These are phyloP conservation scores for Pinus albicaulis DNA, from an alignment of 75 land plant genomes.

Conservation along the genomic window DNA sequence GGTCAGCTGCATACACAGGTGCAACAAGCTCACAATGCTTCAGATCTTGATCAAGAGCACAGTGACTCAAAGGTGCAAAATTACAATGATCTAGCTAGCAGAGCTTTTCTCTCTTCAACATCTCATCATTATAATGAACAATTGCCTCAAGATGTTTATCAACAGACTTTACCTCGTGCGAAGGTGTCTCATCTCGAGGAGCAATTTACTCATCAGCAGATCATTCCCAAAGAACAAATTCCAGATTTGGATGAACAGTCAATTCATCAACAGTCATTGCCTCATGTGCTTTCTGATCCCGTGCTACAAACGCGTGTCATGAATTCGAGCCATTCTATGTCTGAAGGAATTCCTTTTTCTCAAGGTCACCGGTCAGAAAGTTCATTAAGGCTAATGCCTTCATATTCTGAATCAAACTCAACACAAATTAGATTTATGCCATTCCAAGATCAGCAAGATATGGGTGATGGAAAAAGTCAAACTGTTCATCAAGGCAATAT, in stretches of 20 bases:
- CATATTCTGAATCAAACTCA: conserved; percentile 11
- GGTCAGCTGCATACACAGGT: not conserved
- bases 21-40: not conserved
- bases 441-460: conserved; percentile 22
- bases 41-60: not conserved
- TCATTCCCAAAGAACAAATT: conserved; percentile 28
- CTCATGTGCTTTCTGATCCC: conserved; percentile 38
- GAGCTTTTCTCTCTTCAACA: conserved; percentile 8
- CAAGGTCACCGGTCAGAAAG: conserved; percentile 18
- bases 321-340: conserved; percentile 26
- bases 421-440: conserved; percentile 19
- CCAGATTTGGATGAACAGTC: conserved; percentile 63
- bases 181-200: conserved; percentile 49
- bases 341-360: conserved; percentile 15
- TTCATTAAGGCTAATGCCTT: conserved; percentile 10
- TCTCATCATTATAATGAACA: conserved; percentile 24
- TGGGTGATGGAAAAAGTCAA: conserved; percentile 19
- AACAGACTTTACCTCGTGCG: conserved; percentile 28
- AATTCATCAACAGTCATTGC: conserved; percentile 37
- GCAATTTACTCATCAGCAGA: conserved; percentile 48
- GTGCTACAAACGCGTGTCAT: conserved; percentile 27
- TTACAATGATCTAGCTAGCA: not conserved
- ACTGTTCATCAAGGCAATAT: conserved; percentile 8
- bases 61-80: conserved; percentile 2
- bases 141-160: conserved; percentile 19